phyloP scores from a whole-genome alignment of 441 rosid genomes.

The Omphalea diandra region DNA sequence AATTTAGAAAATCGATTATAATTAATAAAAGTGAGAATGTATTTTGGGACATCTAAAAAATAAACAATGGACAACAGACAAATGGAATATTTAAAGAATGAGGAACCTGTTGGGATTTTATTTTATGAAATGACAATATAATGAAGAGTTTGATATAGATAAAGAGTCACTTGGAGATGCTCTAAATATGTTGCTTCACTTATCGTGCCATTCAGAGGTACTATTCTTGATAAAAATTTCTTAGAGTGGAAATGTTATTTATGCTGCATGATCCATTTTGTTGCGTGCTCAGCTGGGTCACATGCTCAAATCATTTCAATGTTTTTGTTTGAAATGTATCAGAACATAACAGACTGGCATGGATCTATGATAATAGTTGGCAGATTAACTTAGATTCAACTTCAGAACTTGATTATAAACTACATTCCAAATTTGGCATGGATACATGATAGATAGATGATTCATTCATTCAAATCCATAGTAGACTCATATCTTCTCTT shows the following conservation, averaged over 20 bases:
- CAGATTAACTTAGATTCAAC: constrained; percentile 5
- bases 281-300: neutral
- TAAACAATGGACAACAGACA: too few relatives aligned
- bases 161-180: too few relatives aligned
- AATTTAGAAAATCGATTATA: too few relatives aligned
- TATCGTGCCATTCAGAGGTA: neutral
- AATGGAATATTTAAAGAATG: too few relatives aligned
- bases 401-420: neutral
- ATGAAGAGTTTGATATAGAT: too few relatives aligned
- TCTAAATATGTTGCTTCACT: neutral
- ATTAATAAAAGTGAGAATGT: too few relatives aligned
- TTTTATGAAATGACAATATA: too few relatives aligned
- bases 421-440: neutral
- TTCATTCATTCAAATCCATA: neutral
- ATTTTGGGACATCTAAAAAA: too few relatives aligned
- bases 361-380: too few relatives aligned
- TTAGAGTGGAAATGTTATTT: neutral
- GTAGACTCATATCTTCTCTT: neutral
- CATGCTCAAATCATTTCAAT: neutral
- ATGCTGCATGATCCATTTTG: neutral
- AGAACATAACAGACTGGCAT: neutral
- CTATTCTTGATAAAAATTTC: neutral
- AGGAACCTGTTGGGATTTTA: too few relatives aligned
- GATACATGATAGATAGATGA: neutral
- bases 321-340: neutral